Percentiles rank a stretch among this genome's conserved stretches.
phyloP scores from a whole-genome alignment of 1,139 yeast species.

The Lodderomyces elongisporus region DNA sequence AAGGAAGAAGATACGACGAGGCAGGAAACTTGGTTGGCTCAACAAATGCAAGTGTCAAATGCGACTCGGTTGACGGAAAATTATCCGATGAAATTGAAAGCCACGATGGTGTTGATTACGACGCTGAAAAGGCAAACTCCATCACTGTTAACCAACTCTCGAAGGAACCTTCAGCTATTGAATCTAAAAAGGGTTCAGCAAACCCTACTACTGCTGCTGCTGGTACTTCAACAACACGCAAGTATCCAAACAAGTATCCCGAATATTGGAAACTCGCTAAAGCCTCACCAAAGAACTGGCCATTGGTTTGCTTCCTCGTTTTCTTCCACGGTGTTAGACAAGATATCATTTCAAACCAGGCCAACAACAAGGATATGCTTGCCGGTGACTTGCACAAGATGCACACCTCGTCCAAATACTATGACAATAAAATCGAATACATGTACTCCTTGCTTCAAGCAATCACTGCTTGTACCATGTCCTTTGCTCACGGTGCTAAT shows the following conservation, averaged over 20 bases:
- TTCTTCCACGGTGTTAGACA: slow-evolving; percentile 58
- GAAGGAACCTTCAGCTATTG: slow-evolving; percentile 1
- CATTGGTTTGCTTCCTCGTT: slow-evolving; percentile 42
- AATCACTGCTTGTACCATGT: slow-evolving; percentile 73
- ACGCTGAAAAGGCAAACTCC: slow-evolving; percentile 10
- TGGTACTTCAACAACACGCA: slow-evolving; percentile 1
- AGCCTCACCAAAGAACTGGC: slow-evolving; percentile 52
- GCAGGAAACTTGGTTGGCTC: slow-evolving; percentile 14
- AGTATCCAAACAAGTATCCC: slow-evolving; percentile 27
- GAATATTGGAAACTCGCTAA: slow-evolving; percentile 39
- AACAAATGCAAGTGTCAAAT: slow-evolving; percentile 1
- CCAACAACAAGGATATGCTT: slow-evolving; percentile 26
- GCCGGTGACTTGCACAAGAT: slow-evolving; percentile 42
- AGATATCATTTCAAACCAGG: slow-evolving; percentile 56
- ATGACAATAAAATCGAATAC: slow-evolving; percentile 69
- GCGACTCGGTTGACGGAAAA: slow-evolving; percentile 7
- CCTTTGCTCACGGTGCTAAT: slow-evolving; percentile 79
- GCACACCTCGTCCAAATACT: slow-evolving; percentile 58
- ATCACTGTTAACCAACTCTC: slow-evolving; percentile 5
- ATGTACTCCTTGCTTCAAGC: slow-evolving; percentile 68
- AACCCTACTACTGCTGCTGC: too few relatives aligned
- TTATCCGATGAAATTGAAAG: slow-evolving; percentile 10
- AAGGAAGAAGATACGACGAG: slow-evolving; percentile 49
- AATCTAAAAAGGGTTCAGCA: not conserved
- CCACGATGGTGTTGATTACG: slow-evolving; percentile 6